These are phyloP conservation scores for Populus deltoides DNA, from an alignment of 345 rosid genomes.

Conservation along the genomic window DNA sequence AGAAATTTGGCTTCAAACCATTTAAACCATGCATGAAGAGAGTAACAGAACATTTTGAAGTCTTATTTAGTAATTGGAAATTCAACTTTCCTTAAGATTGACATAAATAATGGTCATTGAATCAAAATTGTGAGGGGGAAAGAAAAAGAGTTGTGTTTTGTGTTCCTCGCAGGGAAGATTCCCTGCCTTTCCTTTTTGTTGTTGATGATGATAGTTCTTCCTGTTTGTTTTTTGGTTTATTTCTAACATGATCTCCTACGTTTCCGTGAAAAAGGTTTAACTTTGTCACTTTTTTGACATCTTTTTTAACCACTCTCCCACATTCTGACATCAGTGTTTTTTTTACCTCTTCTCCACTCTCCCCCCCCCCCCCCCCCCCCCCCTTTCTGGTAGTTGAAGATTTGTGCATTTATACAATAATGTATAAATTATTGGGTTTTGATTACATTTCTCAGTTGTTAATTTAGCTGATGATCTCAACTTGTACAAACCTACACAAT, in stretches of 20 bases:
- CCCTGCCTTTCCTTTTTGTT: constrained; percentile 24
- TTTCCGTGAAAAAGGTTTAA: constrained; percentile 53
- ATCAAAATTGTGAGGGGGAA: constrained; percentile 12
- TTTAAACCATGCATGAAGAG: constrained; percentile 20
- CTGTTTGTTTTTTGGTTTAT: constrained; percentile 33
- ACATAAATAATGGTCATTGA: constrained; percentile 1
- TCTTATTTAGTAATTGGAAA: neutral
- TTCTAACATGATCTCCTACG: constrained; percentile 42
- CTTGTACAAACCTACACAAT: constrained; percentile 25
- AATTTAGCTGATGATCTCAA: constrained; percentile 10
- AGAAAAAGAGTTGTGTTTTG: neutral
- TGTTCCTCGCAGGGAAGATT: constrained; percentile 28
- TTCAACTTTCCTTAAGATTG: neutral
- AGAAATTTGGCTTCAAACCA: neutral
- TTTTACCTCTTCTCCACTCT: neutral
- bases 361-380: no score
- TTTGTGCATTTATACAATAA: neutral
- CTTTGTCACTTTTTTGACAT: constrained; percentile 44
- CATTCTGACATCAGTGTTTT: constrained; percentile 18
- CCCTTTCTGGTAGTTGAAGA: constrained; percentile 18
- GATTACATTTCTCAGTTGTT: constrained; percentile 19
- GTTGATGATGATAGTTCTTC: constrained; percentile 39
- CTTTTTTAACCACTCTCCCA: constrained; percentile 37
- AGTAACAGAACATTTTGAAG: neutral
- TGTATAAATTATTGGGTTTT: neutral